phyloP scores from a whole-genome alignment of 1,284 basidiomycete species.

The Sutorius eximius region DNA sequence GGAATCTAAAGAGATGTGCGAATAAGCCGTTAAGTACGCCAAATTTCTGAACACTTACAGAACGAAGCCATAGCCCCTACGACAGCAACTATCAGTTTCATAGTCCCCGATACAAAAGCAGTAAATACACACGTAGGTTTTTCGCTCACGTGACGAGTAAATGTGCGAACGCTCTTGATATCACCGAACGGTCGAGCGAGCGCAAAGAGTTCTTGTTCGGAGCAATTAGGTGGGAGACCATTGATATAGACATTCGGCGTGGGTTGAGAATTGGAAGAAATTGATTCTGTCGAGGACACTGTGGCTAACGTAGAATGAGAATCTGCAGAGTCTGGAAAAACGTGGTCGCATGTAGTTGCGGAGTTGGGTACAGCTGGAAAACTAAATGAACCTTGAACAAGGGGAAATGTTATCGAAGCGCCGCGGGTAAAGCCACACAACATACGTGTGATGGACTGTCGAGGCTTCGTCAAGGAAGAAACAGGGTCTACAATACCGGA shows the following conservation, averaged over 20 bases:
- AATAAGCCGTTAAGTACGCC: not conserved
- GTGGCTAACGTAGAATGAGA: slow-evolving; percentile 12
- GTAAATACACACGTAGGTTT: slow-evolving; percentile 38
- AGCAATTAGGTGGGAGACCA: slow-evolving; percentile 62
- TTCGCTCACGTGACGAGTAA: slow-evolving; percentile 62
- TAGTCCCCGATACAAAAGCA: not conserved
- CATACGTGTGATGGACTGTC: slow-evolving; percentile 30
- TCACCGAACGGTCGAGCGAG: slow-evolving; percentile 55
- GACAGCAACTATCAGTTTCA: slow-evolving; percentile 5
- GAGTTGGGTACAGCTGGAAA: slow-evolving; percentile 15
- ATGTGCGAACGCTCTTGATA: slow-evolving; percentile 60
- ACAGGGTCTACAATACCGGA: slow-evolving; percentile 13
- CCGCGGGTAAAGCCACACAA: not conserved
- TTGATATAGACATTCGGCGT: slow-evolving; percentile 70
- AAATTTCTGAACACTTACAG: slow-evolving; percentile 47
- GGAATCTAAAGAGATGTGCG: slow-evolving; percentile 47
- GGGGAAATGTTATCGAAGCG: slow-evolving; percentile 6
- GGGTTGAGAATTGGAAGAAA: slow-evolving; percentile 21
- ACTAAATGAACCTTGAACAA: slow-evolving; percentile 27
- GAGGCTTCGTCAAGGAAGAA: slow-evolving; percentile 5
- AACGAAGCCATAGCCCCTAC: slow-evolving; percentile 78
- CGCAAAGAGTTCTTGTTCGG: slow-evolving; percentile 60
- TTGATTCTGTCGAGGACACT: slow-evolving; percentile 14
- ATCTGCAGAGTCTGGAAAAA: slow-evolving; percentile 12
- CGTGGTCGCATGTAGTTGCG: slow-evolving; percentile 9